Evolutionary conservation across 345 rosid genomes (phyloP), one percentile per base, ranked within the genome.

Genomic region (Eucalyptus pauciflora): DNA sequence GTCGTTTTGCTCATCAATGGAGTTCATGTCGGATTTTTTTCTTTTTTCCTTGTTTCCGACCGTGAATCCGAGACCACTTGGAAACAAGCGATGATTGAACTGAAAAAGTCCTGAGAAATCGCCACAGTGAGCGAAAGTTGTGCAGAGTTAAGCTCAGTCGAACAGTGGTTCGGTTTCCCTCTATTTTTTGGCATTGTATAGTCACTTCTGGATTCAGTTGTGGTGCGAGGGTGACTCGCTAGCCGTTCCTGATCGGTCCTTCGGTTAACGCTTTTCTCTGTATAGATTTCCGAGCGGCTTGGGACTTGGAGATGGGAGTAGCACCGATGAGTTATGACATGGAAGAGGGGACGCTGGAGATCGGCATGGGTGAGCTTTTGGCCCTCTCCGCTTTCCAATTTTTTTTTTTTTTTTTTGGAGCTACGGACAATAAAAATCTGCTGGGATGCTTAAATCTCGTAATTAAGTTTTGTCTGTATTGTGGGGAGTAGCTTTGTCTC

Each of bases 341-440:
- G 3, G 3, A 2, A 50, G 17, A 50, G 51, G 51, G 7, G 17
- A 5, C 1, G 2, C 51, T 1, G 7, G 51, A 50, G 51, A 5
- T 50, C 17, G 0, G 17, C 51, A 50, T 50, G 17, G 51, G 51
- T 50, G 1, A 50, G 51, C 51, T 50, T 50, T 50, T n/a, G n/a
- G n/a, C n/a, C n/a, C n/a, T 14, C 51, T 50, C 51, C 0, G 51
- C 51, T 50, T 50, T 50, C 51, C 1, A 0, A 50, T 1, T 50
- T 50, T 50, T 50, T 50, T 50, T 0, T 41, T 41, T 41, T 41
- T 41, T 41, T 41, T 4, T n/a, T n/a, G n/a, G 6, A 50, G 6
- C 51, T 50, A 14, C 0, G 0, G 17, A 50, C 17, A 50, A 50
- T 50, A 50, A 0, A 14, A 5, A 50, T 50, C 17, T 5, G 0